phyloP scores from a whole-genome alignment of 73 alveolate species.

The Paramecium sexaurelia region DNA sequence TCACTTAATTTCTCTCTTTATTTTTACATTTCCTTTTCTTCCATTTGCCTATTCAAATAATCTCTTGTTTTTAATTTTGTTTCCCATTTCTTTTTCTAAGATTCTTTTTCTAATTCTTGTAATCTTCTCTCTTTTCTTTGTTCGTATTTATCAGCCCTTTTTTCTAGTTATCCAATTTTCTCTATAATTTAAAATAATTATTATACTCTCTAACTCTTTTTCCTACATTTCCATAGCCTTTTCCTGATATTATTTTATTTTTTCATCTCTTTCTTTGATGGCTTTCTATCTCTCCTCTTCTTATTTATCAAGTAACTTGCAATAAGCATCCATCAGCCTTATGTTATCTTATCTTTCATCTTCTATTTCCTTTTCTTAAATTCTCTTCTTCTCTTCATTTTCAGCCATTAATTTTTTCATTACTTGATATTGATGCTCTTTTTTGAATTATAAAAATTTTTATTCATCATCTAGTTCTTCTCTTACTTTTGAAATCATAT shows the following conservation, averaged over 20 bases:
- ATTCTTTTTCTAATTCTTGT: constrained; percentile 56
- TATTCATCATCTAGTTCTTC: constrained; percentile 66
- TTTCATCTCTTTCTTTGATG: constrained; percentile 61
- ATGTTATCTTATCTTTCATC: constrained; percentile 58
- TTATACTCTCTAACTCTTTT: constrained; percentile 29
- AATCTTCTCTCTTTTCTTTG: constrained; percentile 64
- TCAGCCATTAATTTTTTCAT: constrained; percentile 65
- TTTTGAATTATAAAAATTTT: constrained; percentile 31
- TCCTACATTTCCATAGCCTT: constrained; percentile 53
- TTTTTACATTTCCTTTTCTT: constrained; percentile 50
- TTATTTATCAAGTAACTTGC: constrained; percentile 52
- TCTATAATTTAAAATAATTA: not conserved
- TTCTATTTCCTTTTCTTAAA: constrained; percentile 5
- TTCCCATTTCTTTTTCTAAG: constrained; percentile 44
- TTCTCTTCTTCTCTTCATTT: constrained; percentile 58
- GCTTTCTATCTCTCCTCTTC: constrained; percentile 61
- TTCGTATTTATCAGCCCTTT: constrained; percentile 61
- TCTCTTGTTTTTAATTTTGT: constrained; percentile 43
- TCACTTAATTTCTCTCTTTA: constrained; percentile 58
- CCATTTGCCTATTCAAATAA: constrained; percentile 58
- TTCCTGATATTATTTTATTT: constrained; percentile 43
- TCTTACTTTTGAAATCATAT: constrained; percentile 56
- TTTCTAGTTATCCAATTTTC: constrained; percentile 55
- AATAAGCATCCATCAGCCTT: constrained; percentile 67
- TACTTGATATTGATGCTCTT: constrained; percentile 61